Evolutionary conservation across 1,284 basidiomycete species (phyloP), one percentile per base, ranked within the genome.

Genomic region (Ceratobasidium sp.): DNA sequence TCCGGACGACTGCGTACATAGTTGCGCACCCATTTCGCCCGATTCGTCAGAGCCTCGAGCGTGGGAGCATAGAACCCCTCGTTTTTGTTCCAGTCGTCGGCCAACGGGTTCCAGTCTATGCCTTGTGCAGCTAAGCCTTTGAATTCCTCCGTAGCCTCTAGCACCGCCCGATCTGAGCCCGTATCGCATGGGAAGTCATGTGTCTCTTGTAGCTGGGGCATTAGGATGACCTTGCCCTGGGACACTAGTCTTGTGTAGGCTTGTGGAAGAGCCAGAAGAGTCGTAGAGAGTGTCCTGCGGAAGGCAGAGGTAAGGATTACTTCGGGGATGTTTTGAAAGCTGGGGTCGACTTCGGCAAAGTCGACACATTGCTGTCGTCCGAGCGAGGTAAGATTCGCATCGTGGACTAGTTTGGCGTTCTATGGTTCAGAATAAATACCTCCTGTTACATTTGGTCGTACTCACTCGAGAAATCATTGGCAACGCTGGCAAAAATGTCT

Each of bases 151-250:
- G 33, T 65, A 2, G 59, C 61, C 48, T 75, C 71, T 26, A 75
- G 61, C 15, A 75, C 61, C 26, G 46, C 61, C 15, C 71, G 44
- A 44, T 75, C 71, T 17, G 71, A 75, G n/a, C 71, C 71, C 6
- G 71, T 75, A 28, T 75, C 71, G 71, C 71, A 75, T 15, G 61
- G 71, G 9, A 65, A 65, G 46, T 75, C 71, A 28, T 75, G 71
- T 13, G 61, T 75, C 61, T 75, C 71, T 56, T 75, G 71, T 20
- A 75, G 50, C 33, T 75, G 71, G 12, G 71, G 71, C 9, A 75
- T 28, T 17, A 75, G 28, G 17, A 65, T 65, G 15, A 75, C 61
- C 15, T 65, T 52, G 26, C 71, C 48, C 17, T 56, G 26, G 28
- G 46, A 23, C 28, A 42, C 70, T n/a, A 75, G 61, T 28, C 71